Evolutionary conservation across 2,329 filamentous ascomycete species (phyloP).

Genomic region (Chrysoporthe cubensis): DNA sequence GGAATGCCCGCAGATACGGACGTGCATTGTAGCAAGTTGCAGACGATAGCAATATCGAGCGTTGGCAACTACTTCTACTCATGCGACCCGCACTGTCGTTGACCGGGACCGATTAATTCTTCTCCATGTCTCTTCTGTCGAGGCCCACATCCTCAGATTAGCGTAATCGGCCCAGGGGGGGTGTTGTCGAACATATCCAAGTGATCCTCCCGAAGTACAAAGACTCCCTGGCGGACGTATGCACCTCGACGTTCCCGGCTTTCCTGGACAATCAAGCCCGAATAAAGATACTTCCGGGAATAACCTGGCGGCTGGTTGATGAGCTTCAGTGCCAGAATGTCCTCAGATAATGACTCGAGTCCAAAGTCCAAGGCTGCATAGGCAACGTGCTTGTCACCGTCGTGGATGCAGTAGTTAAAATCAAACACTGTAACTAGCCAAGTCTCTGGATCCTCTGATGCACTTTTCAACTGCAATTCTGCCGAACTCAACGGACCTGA

Average conservation of each 20-base stretch:
- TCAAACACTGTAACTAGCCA: too few species aligned
- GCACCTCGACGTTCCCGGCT: neutral
- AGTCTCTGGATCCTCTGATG: neutral
- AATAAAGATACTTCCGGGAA: neutral
- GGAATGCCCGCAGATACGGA: too few species aligned
- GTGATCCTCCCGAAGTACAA: neutral
- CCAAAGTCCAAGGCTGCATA: constrained; percentile 2
- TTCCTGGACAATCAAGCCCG: neutral
- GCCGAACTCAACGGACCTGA: neutral
- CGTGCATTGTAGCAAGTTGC: too few species aligned
- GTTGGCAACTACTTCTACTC: too few species aligned
- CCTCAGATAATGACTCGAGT: neutral
- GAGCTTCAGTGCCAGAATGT: neutral
- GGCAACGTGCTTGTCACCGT: neutral
- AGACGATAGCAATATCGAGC: too few species aligned
- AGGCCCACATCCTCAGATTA: neutral
- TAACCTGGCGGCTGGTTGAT: neutral
- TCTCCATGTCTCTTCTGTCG: too few species aligned
- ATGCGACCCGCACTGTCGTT: too few species aligned
- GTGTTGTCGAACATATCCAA: neutral
- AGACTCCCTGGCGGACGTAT: neutral
- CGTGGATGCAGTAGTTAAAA: neutral
- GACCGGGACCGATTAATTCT: too few species aligned
- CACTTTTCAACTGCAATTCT: neutral
- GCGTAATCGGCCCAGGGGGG: neutral